These are phyloP conservation scores for Parathielavia hyrcaniae DNA, from an alignment of 495 filamentous ascomycete species.

Conservation along the genomic window DNA sequence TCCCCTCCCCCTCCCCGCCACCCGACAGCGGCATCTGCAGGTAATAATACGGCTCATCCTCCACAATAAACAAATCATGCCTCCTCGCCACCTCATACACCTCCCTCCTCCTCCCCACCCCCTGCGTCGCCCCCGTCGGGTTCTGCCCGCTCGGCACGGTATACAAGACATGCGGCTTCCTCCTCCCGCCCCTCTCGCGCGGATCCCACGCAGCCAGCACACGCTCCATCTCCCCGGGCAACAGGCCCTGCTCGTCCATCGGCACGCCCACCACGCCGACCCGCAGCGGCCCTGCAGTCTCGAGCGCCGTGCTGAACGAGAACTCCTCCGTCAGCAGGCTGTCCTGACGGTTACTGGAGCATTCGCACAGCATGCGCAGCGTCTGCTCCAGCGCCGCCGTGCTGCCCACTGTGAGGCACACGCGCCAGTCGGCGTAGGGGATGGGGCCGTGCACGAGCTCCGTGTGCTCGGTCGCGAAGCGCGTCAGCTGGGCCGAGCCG, in stretches of 20 bases:
- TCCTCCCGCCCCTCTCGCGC: constrained; percentile 44
- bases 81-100: constrained; percentile 73
- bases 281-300: constrained; percentile 74
- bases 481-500: constrained; percentile 77
- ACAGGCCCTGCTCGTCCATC: constrained; percentile 73
- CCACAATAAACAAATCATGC: constrained; percentile 81
- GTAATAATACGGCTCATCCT: constrained; percentile 97
- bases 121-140: constrained; percentile 81
- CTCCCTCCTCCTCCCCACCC: constrained; percentile 53
- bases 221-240: constrained; percentile 59
- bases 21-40: constrained; percentile 65
- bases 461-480: constrained; percentile 90
- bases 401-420: constrained; percentile 65
- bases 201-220: constrained; percentile 64
- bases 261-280: constrained; percentile 62
- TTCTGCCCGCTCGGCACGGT: constrained; percentile 87
- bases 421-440: constrained; percentile 80
- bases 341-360: too few species aligned
- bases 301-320: constrained; percentile 74
- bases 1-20: constrained; percentile 44
- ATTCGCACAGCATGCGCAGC: constrained; percentile 71
- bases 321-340: constrained; percentile 77
- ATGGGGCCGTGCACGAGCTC: constrained; percentile 62
- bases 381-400: constrained; percentile 72
- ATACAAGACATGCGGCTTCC: constrained; percentile 73